These are phyloP conservation scores for Metschnikowia dekortorum DNA, from an alignment of 805 yeast species.

Conservation along the genomic window DNA sequence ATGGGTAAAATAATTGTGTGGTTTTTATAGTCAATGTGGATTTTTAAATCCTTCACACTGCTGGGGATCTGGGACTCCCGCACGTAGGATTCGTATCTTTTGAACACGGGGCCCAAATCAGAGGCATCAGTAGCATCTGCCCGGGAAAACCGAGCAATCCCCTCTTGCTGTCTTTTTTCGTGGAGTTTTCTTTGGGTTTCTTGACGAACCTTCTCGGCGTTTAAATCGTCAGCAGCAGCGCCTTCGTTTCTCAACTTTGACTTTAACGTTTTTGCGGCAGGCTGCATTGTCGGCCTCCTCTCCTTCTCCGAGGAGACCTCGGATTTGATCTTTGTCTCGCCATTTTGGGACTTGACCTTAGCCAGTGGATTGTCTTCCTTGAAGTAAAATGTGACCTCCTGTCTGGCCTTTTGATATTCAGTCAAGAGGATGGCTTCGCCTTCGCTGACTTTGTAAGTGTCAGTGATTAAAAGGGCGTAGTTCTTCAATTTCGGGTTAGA, in stretches of 20 bases:
- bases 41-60: conserved; percentile 74
- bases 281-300: conserved; percentile 23
- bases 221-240: conserved; percentile 58
- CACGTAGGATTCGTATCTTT: conserved; percentile 89
- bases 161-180: conserved; percentile 81
- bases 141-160: conserved; percentile 74
- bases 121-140: conserved; percentile 65
- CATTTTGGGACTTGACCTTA: conserved; percentile 16
- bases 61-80: conserved; percentile 90
- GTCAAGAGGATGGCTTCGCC: conserved; percentile 65
- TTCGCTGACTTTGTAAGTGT: conserved; percentile 69
- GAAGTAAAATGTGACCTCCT: conserved; percentile 80
- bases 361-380: conserved; percentile 60
- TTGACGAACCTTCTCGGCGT: conserved; percentile 72
- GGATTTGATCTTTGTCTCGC: conserved; percentile 28
- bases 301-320: conserved; percentile 36
- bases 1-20: conserved; percentile 90
- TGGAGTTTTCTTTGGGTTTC: conserved; percentile 81
- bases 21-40: conserved; percentile 81
- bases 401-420: conserved; percentile 62
- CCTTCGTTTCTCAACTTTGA: conserved; percentile 77
- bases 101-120: conserved; percentile 70
- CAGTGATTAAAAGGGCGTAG: conserved; percentile 73
- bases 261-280: conserved; percentile 65
- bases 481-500: conserved; percentile 48